Percentiles rank a stretch among this genome's conserved stretches.
These are phyloP conservation scores for Lepidium aucheri DNA, from an alignment of 345 rosid genomes.

Conservation along the genomic window DNA sequence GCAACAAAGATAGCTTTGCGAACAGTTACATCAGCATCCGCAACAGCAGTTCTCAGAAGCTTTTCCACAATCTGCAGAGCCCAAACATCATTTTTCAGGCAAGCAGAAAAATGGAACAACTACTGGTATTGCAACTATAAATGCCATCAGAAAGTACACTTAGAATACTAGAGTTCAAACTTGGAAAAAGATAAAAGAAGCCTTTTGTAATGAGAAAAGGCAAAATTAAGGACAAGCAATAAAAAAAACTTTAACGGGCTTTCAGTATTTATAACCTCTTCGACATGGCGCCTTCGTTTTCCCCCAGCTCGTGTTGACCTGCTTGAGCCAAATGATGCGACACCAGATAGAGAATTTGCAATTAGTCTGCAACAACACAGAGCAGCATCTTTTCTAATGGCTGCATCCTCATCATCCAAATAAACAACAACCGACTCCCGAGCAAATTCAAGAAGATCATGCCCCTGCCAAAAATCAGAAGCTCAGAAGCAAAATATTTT, in stretches of 20 bases:
- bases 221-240: not conserved
- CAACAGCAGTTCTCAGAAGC: slow-evolving; percentile 93
- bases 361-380: slow-evolving; percentile 85
- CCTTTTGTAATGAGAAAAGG: not conserved
- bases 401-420: slow-evolving; percentile 91
- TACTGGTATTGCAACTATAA: slow-evolving; percentile 7
- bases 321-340: slow-evolving; percentile 54
- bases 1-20: slow-evolving; percentile 85
- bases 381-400: slow-evolving; percentile 87
- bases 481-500: slow-evolving; percentile 12
- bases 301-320: slow-evolving; percentile 76
- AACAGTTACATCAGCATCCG: slow-evolving; percentile 94
- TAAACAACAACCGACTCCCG: slow-evolving; percentile 81
- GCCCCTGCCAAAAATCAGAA: slow-evolving; percentile 43
- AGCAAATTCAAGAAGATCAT: slow-evolving; percentile 87
- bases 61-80: slow-evolving; percentile 90
- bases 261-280: slow-evolving; percentile 53
- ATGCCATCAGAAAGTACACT: slow-evolving; percentile 10
- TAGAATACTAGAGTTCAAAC: not conserved
- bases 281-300: slow-evolving; percentile 72
- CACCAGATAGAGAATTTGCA: slow-evolving; percentile 69
- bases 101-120: slow-evolving; percentile 16
- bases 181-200: not conserved
- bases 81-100: slow-evolving; percentile 21
- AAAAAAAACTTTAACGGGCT: not conserved